Evolutionary conservation across 2,329 filamentous ascomycete species (phyloP), one percentile per base, ranked within the genome.

Genomic region (Calonectria ilicicola): DNA sequence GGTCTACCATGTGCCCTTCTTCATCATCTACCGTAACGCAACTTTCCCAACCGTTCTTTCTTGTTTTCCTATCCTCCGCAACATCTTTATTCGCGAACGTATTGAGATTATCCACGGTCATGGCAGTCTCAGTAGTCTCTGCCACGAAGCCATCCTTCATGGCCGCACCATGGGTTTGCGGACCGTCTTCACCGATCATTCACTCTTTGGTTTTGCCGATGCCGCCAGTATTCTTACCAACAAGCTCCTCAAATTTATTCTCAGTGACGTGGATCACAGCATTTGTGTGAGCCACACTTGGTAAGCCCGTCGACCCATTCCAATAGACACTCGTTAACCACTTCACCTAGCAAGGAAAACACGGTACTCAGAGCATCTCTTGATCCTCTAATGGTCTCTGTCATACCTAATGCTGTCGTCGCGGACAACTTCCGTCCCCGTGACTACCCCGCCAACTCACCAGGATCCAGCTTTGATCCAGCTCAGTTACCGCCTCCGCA

Each of bases 41-140:
- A 97, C 95, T 15, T 96, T 99, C 80, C 97, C 97, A 0, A 98
- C 97, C 6, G 95, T 99, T 81, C 98, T 98, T 87, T 98, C 96
- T 35, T 98, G 98, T 86, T 99, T 99, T 80, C 97, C 97, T 12
- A 92, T 98, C n/a, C 96, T 99, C 80, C 93, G 97, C 70, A 98
- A 98, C 79, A 98, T 99, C 79, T 91, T 98, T 74, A 94, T 99
- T 73, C 92, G 97, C 56, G 97, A 99, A 84, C 91, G 93, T 73
- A 98, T 99, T 78, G 94, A 98, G 83, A 99, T 99, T 79, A 96
- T 99, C 0, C 97, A 99, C 82, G 97, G 96, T n/a, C 97, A 99
- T 86, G 96, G 91, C 38, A 98, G 95, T 82, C 88, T 99, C 74
- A 98, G 95, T 84, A 98, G 93, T 82, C 89, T 99, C 64, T 98